A percentile compares a stretch with the other conserved stretches of the same genome.
Evolutionary conservation across 495 filamentous ascomycete species (phyloP).

Genomic region (Talaromyces liani): DNA sequence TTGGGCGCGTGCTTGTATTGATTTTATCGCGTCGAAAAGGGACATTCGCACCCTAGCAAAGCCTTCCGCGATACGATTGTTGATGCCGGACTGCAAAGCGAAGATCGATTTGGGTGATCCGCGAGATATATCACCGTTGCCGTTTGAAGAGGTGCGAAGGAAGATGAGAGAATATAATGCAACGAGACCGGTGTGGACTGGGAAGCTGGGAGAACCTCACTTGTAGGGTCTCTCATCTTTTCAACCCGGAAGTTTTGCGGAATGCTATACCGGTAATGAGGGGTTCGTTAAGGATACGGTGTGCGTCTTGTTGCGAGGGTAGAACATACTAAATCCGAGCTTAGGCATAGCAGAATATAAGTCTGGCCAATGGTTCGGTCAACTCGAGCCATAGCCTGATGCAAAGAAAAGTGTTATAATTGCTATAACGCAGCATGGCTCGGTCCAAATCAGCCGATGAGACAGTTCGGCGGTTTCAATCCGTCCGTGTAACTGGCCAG

Average conservation of each 20-base stretch:
- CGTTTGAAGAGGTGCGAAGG: slow-evolving; percentile 5
- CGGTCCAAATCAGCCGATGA: neutral
- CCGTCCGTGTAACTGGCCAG: no score
- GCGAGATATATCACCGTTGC: neutral
- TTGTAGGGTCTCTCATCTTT: neutral
- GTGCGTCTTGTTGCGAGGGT: no score
- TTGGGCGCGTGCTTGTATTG: slow-evolving; percentile 1
- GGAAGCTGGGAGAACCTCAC: slow-evolving; percentile 5
- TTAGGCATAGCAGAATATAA: no score
- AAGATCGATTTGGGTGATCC: neutral
- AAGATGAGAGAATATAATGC: slow-evolving; percentile 5
- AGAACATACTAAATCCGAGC: no score
- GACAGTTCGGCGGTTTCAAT: neutral
- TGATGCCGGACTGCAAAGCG: slow-evolving; percentile 1
- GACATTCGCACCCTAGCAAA: neutral
- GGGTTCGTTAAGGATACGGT: no score
- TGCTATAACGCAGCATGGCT: neutral
- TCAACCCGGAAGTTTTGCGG: no score
- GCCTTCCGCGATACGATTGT: neutral
- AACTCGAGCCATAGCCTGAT: no score
- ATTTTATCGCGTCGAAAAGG: neutral
- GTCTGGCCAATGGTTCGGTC: no score
- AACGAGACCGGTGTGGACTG: slow-evolving; percentile 6
- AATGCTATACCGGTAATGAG: no score
- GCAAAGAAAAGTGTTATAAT: no score